These are phyloP conservation scores for Limonium bicolor DNA, from an alignment of 148 eudicot species.

Conservation along the genomic window DNA sequence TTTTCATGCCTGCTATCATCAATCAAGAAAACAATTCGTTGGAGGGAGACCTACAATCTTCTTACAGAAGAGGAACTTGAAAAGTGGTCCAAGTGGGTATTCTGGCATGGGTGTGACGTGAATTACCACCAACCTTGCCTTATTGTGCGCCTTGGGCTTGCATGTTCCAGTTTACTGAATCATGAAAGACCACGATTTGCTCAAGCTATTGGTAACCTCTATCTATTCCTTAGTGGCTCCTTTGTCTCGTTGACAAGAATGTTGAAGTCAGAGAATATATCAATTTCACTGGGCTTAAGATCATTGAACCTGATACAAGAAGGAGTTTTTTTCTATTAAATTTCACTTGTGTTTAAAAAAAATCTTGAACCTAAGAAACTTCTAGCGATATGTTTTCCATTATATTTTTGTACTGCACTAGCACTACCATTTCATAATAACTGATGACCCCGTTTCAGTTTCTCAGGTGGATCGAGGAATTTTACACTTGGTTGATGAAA, in stretches of 20 bases:
- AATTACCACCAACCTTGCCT: constrained; percentile 48
- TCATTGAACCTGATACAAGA: too few species aligned
- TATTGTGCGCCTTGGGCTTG: constrained; percentile 48
- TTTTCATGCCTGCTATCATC: constrained; percentile 32
- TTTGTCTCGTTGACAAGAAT: too few species aligned
- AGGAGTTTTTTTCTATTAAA: too few species aligned
- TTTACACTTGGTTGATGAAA: constrained; percentile 42
- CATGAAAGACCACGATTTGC: constrained; percentile 56
- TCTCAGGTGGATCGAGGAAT: constrained; percentile 87
- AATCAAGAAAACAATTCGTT: constrained; percentile 39
- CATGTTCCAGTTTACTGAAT: constrained; percentile 20
- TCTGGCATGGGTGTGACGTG: constrained; percentile 56
- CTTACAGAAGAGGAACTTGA: constrained; percentile 36
- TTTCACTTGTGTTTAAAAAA: too few species aligned
- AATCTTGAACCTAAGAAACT: too few species aligned
- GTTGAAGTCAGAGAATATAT: too few species aligned
- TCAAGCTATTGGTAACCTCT: constrained; percentile 79
- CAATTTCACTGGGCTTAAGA: too few species aligned
- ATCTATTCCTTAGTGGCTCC: too few species aligned
- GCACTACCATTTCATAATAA: background rate
- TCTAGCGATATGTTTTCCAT: background rate
- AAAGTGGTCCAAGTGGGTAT: constrained; percentile 36
- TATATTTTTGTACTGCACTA: background rate
- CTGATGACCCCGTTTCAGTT: constrained; percentile 35
- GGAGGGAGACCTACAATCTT: constrained; percentile 46